Evolutionary conservation across 345 rosid genomes (phyloP), one percentile per base, ranked within the genome.

Genomic region (Gynandropsis gynandra): DNA sequence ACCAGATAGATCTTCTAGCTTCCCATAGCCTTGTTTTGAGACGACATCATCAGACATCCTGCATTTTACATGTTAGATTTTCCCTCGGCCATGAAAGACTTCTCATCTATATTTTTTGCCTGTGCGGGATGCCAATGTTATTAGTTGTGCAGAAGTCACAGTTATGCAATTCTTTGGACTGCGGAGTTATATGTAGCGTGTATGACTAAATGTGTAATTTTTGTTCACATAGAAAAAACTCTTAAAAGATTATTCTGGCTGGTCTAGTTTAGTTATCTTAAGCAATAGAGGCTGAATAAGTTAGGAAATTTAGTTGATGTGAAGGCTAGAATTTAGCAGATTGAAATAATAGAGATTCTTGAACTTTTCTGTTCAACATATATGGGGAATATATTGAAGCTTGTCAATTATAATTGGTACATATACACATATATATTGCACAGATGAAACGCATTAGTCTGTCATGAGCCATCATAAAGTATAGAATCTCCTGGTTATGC

Each of bases 151-250:
- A 37, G 42, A 46, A 29, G 32, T 31, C 29, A 16, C 31, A 33
- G 17, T 16, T 39, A 54, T 31, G 12, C 51, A 16, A 35, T 16
- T 63, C 13, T 48, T 16, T 24, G 21, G 38, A 9, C 8, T 8
- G 13, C 39, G 54, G 21, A 11, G 46, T 47, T 44, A 20, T 21
- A 14, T 16, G 42, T 32, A 33, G 27, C 20, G 20, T 36, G 16
- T 63, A 50, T 55, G 37, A 32, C 32, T 39, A 40, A 20, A 38
- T 33, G 13, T 47, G 45, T 44, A 55, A 34, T 53, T 47, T 36
- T 12, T 16, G 13, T 44, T 12, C 62, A 13, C 55, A 32, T 16
- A 10, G 16, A 62, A 54, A 55, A 8, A 56, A 34, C 32, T 24
- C 51, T 42, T 48, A 8, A 21, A 17, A 33, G 41, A 45, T 48